These are phyloP conservation scores for Beauveria sp. DNA, from an alignment of 2,329 filamentous ascomycete genomes.

Conservation along the genomic window DNA sequence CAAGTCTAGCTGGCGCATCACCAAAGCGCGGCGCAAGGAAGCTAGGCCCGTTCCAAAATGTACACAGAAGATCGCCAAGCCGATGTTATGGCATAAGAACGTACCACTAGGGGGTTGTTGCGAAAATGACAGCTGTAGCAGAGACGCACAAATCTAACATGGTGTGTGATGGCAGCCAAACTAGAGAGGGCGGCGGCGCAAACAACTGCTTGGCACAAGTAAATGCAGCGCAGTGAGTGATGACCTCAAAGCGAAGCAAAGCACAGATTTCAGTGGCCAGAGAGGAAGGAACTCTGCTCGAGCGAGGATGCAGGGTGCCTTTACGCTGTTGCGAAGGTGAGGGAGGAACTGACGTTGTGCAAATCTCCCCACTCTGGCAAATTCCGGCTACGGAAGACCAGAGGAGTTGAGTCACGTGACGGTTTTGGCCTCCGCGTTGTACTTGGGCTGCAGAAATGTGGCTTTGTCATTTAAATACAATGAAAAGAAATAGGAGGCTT, in stretches of 20 bases:
- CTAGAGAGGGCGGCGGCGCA: conserved; percentile 1
- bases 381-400: neutral
- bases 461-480: too few species aligned
- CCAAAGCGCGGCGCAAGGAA: neutral
- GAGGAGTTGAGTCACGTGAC: conserved; percentile 1
- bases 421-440: too few species aligned
- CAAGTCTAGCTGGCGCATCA: neutral
- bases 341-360: conserved; percentile 10
- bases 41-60: neutral
- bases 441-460: too few species aligned
- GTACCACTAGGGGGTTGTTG: conserved; percentile 35
- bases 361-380: conserved; percentile 6
- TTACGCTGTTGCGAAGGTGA: conserved; percentile 5
- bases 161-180: conserved; percentile 23
- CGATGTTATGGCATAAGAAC: conserved; percentile 13
- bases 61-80: too few species aligned
- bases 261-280: neutral
- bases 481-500: too few species aligned
- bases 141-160: conserved; percentile 34
- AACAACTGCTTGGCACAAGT: neutral
- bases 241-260: neutral
- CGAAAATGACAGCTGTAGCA: conserved; percentile 21
- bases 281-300: neutral
- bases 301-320: neutral
- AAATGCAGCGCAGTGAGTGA: neutral